Base-by-base conservation (phyloP, 2,329 filamentous ascomycete genomes). In the Phaeosphaeria sp. region DNA sequence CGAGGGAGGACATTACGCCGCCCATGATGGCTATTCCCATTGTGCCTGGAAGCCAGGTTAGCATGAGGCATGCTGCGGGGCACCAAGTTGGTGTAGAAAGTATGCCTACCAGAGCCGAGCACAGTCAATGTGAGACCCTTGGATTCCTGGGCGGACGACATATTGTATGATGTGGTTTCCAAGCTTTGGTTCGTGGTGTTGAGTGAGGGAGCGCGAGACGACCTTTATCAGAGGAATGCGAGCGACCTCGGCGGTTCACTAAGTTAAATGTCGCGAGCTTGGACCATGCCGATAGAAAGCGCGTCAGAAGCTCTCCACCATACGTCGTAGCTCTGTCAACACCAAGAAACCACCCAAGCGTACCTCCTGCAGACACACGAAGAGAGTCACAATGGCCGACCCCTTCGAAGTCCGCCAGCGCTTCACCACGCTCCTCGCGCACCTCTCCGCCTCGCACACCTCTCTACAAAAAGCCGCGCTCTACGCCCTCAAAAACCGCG, bases 381-480 rank as follows among this genome's bases (percentile, higher is more conserved):
- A 30, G 11, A 6, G 6, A 30, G 25, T 30, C 25, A 11, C 25
- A 30, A 30, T 89, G 87, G 85, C 85, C 45, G 93, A 99, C 80
- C 95, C 96, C 6, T 99, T 99, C 78, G 95, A 98, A 82, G 94
- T 98, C 69, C 93, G 95, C 74, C 93, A 99, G 87, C 93, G 93
- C 79, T 99, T 99, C 83, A 97, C 92, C 52, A 86, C 86, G 51
- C 91, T 95, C 76, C 87, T 99, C 22, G 90, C 96, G 66, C 91
- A 95, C 75, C 87, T 99, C 60, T 96, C 93, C 76, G 95, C 95
- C 13, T 94, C 91, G 5, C 90, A 95, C 56, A 91, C 90, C 15
- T 94, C 93, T 15, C 91, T 93, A 1, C 91, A 94, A 72, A 97
- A 97, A 80, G 92, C 93, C 2, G 94, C 95, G 25, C 90, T 93